Percentiles rank a stretch among this genome's conserved stretches.
Evolutionary conservation across 2,329 filamentous ascomycete genomes (phyloP).

Genomic region (Metarhizium anisopliae): DNA sequence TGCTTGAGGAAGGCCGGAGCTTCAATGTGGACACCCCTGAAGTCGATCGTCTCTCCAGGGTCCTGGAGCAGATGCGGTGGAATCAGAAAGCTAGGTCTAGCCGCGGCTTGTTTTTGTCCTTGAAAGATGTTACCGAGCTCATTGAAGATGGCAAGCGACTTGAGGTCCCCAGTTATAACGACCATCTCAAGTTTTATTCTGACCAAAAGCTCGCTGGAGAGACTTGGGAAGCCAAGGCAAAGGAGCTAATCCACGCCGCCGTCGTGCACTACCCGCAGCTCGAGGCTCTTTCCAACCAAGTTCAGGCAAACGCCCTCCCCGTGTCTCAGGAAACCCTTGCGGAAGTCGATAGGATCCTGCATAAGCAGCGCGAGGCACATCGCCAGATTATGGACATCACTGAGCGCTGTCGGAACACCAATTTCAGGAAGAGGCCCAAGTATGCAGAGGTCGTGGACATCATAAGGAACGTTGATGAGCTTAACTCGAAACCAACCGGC

Average conservation of each 20-base stretch:
- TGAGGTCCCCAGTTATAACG: conserved; percentile 70
- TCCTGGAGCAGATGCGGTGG: conserved; percentile 84
- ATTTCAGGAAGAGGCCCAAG: conserved; percentile 71
- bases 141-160: conserved; percentile 71
- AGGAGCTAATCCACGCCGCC: conserved; percentile 87
- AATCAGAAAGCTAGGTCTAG: conserved; percentile 64
- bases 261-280: conserved; percentile 89
- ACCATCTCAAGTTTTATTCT: conserved; percentile 65
- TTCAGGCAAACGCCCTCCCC: conserved; percentile 58
- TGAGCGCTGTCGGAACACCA: conserved; percentile 63
- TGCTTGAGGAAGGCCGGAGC: conserved; percentile 79
- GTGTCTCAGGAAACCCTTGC: conserved; percentile 74
- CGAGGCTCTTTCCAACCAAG: conserved; percentile 82
- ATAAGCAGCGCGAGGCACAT: conserved; percentile 92
- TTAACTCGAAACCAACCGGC: conserved; percentile 87
- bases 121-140: conserved; percentile 71
- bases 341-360: conserved; percentile 81
- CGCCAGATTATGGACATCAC: conserved; percentile 77
- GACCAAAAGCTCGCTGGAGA: conserved; percentile 70
- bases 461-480: conserved; percentile 74
- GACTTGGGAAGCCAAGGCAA: conserved; percentile 86
- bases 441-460: conserved; percentile 88
- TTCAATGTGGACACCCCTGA: conserved; percentile 92
- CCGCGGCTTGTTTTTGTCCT: conserved; percentile 56
- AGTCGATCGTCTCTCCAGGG: conserved; percentile 69